These are phyloP conservation scores for Neonectria magnoliae DNA, from an alignment of 2,329 filamentous ascomycete species.

Conservation along the genomic window DNA sequence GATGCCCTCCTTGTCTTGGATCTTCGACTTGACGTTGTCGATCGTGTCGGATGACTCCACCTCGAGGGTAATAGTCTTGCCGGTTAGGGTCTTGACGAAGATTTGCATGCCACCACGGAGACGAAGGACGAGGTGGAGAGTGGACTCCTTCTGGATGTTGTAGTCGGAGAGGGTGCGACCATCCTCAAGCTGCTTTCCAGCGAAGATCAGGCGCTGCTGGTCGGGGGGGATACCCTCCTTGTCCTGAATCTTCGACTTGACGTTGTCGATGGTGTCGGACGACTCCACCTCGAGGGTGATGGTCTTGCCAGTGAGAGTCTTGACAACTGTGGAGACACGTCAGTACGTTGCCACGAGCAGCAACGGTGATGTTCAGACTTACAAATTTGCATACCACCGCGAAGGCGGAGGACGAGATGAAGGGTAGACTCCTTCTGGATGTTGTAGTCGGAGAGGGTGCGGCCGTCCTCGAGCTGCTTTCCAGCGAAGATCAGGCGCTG, in stretches of 20 bases:
- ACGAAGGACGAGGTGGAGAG: conserved; percentile 85
- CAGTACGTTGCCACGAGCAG: conserved; percentile 21
- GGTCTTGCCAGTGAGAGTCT: conserved; percentile 92
- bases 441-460: conserved; percentile 65
- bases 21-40: conserved; percentile 95
- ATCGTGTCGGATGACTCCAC: conserved; percentile 91
- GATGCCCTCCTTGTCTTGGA: conserved; percentile 92
- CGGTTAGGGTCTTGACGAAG: conserved; percentile 87
- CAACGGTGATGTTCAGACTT: conserved; percentile 43
- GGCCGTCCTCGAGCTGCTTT: conserved; percentile 94
- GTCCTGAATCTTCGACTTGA: conserved; percentile 97
- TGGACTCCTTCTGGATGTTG: conserved; percentile 95
- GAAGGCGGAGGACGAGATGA: conserved; percentile 78
- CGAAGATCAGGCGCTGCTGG: conserved; percentile 95
- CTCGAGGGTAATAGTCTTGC: conserved; percentile 94
- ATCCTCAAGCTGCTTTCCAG: conserved; percentile 95
- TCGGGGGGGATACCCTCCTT: conserved; percentile 97
- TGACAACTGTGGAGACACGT: conserved; percentile 64
- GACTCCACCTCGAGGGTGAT: conserved; percentile 93
- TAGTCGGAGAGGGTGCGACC: conserved; percentile 91
- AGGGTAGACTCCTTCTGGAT: conserved; percentile 75
- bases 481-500: conserved; percentile 96
- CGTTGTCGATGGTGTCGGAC: conserved; percentile 92
- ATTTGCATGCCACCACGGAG: conserved; percentile 92
- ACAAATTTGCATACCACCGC: conserved; percentile 74